These are phyloP conservation scores for Aspergillus nanangensis DNA, from an alignment of 495 filamentous ascomycete genomes.

Conservation along the genomic window DNA sequence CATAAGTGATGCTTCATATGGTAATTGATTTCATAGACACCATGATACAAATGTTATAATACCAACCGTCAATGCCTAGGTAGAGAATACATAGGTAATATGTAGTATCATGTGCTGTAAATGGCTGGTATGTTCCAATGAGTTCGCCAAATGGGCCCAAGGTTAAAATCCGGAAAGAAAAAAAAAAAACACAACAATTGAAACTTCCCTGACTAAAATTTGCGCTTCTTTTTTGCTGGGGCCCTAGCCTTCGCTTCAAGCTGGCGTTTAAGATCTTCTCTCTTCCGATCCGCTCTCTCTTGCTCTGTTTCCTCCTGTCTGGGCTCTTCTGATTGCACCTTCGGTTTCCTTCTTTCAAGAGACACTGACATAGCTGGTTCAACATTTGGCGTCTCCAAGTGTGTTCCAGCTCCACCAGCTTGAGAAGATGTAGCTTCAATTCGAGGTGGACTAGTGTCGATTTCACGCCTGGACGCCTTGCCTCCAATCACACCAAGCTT, in stretches of 20 bases:
- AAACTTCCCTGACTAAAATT: slow-evolving; percentile 41
- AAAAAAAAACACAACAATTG: slow-evolving; percentile 3
- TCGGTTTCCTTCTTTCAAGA: slow-evolving; percentile 9
- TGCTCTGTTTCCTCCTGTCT: slow-evolving; percentile 34
- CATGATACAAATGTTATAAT: too few species aligned
- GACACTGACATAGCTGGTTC: slow-evolving; percentile 7
- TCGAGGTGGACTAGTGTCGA: slow-evolving; percentile 1
- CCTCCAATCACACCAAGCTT: slow-evolving; percentile 38
- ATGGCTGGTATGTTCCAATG: not conserved
- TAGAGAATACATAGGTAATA: too few species aligned
- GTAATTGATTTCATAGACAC: too few species aligned
- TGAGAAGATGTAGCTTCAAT: not conserved
- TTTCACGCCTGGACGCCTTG: slow-evolving; percentile 14
- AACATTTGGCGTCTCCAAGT: not conserved
- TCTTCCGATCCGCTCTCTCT: slow-evolving; percentile 58
- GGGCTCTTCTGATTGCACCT: slow-evolving; percentile 13
- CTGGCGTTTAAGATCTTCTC: slow-evolving; percentile 59
- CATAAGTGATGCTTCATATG: too few species aligned
- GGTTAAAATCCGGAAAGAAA: not conserved
- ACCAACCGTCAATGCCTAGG: too few species aligned
- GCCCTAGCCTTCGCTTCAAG: slow-evolving; percentile 61
- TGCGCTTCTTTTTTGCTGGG: slow-evolving; percentile 64
- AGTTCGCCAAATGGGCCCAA: not conserved
- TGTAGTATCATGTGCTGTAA: not conserved
- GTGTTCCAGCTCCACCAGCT: not conserved